Evolutionary conservation across 1,284 basidiomycete species (phyloP).

Genomic region (Irpex sp.): DNA sequence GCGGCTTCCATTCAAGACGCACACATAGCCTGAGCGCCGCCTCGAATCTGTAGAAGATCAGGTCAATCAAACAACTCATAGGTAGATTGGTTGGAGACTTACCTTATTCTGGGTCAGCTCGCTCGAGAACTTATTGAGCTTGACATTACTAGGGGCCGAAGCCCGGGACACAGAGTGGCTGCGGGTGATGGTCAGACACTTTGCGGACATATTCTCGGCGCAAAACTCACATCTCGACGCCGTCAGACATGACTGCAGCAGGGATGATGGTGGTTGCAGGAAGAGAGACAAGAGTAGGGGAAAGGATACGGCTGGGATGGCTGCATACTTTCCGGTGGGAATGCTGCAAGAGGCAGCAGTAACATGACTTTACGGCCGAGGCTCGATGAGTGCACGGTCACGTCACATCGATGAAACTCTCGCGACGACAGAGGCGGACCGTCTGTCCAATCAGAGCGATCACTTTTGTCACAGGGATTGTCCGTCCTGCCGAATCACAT

Average conservation of each 20-base stretch:
- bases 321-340: background rate
- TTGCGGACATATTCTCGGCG: no score
- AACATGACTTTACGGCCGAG: slow-evolving; percentile 7
- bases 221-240: slow-evolving; percentile 55
- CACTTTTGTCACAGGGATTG: slow-evolving; percentile 3
- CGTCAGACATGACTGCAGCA: slow-evolving; percentile 25
- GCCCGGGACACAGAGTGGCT: slow-evolving; percentile 42
- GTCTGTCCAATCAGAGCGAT: slow-evolving; percentile 8
- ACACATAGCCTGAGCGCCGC: slow-evolving; percentile 83
- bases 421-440: background rate
- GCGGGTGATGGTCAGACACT: background rate
- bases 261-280: slow-evolving; percentile 14
- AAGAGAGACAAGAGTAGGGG: slow-evolving; percentile 5
- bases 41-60: slow-evolving; percentile 45
- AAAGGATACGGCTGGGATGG: background rate
- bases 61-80: background rate
- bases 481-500: background rate
- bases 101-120: slow-evolving; percentile 73
- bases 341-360: background rate
- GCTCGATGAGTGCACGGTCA: slow-evolving; percentile 3
- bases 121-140: slow-evolving; percentile 70
- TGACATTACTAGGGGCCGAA: slow-evolving; percentile 34
- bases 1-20: slow-evolving; percentile 25
- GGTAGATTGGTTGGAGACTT: background rate
- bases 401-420: background rate